Conservation (phyloP, 2,329 filamentous ascomycete species). For the Verticillium tricorpus region DNA sequence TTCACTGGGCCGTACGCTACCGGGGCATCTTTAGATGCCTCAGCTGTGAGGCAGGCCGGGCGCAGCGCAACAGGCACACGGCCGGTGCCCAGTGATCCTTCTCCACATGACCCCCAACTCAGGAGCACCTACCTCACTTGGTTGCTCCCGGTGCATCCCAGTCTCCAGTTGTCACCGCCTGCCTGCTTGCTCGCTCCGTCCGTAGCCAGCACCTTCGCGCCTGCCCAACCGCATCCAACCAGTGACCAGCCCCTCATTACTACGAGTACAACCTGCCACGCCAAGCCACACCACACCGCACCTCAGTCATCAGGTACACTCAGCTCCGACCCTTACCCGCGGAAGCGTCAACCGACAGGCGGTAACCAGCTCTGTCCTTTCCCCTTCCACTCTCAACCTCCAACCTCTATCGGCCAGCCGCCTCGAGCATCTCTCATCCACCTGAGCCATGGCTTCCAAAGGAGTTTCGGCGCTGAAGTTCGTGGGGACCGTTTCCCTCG, state of each 20-base stretch:
- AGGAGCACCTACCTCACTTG: neutral
- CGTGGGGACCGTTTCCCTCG: constrained; percentile 84
- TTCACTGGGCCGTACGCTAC: neutral
- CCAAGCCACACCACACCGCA: neutral
- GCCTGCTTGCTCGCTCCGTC: neutral
- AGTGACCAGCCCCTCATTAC: neutral
- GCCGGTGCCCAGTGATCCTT: neutral
- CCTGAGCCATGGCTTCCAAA: constrained; percentile 55
- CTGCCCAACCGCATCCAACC: neutral
- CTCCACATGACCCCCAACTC: neutral
- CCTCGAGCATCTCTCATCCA: constrained; percentile 3
- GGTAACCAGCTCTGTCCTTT: neutral
- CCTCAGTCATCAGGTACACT: constrained; percentile 3
- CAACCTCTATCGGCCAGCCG: constrained; percentile 1
- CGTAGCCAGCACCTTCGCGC: neutral
- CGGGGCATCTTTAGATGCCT: neutral
- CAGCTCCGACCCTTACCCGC: neutral
- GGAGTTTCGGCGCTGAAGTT: constrained; percentile 82
- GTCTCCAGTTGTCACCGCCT: neutral
- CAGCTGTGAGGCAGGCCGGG: neutral
- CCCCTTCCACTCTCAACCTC: neutral
- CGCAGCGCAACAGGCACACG: neutral
- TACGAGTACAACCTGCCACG: neutral
- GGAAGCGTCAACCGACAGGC: neutral
- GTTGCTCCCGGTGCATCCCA: neutral